Conservation (phyloP, 1,284 basidiomycete species). For the Laetiporus sulphureus region DNA sequence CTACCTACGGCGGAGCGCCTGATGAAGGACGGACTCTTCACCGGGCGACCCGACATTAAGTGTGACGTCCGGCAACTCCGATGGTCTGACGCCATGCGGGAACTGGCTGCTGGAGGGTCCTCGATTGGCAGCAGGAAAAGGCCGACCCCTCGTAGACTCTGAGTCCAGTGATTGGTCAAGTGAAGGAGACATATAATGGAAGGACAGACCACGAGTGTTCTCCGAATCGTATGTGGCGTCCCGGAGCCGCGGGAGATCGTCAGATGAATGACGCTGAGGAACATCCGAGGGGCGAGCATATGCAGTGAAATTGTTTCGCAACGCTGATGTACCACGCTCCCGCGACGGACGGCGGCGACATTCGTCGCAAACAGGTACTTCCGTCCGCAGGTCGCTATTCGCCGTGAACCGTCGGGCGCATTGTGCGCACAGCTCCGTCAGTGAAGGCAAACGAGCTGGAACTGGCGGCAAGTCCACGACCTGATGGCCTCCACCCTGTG, state of each 20-base stretch:
- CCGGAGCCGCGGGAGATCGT: neutral
- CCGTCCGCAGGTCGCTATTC: neutral
- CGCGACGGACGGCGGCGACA: neutral
- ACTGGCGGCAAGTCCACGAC: no score
- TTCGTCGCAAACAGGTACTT: neutral
- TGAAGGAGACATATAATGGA: neutral
- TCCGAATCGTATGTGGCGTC: no score
- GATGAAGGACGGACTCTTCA: neutral
- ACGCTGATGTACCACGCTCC: neutral
- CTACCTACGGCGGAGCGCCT: no score
- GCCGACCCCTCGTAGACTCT: conserved; percentile 1
- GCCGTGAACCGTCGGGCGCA: neutral
- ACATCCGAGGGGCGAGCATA: no score
- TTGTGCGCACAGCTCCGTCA: neutral
- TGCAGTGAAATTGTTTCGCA: no score
- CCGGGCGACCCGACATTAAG: conserved; percentile 1
- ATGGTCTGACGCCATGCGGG: neutral
- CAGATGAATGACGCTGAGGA: neutral
- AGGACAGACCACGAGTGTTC: neutral
- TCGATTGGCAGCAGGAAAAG: conserved; percentile 1
- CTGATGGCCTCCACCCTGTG: no score
- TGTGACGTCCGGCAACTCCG: neutral
- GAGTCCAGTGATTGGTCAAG: neutral
- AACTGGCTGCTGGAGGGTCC: neutral
- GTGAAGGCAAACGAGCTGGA: neutral